A percentile compares a stretch with the other conserved stretches of the same genome.
These are phyloP conservation scores for Metschnikowia orientalis DNA, from an alignment of 805 yeast species.

Conservation along the genomic window DNA sequence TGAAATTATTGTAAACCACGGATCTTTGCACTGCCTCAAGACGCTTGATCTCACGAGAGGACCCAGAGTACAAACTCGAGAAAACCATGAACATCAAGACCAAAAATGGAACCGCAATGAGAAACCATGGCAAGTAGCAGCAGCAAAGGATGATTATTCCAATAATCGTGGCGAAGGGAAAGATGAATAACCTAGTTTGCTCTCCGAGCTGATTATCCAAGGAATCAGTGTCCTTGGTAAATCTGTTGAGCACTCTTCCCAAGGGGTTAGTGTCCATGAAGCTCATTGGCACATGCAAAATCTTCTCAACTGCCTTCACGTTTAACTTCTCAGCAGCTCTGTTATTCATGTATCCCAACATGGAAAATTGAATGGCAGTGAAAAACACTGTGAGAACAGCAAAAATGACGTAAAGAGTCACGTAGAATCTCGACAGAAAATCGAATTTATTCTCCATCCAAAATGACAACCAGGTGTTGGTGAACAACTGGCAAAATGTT, in stretches of 20 bases:
- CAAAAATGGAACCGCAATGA: conserved; percentile 52
- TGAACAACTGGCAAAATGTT: conserved; percentile 39
- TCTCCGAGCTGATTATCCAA: conserved; percentile 44
- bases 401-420: conserved; percentile 33
- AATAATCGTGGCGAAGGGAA: conserved; percentile 35
- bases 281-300: conserved; percentile 41
- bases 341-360: conserved; percentile 42
- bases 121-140: conserved; percentile 51
- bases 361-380: conserved; percentile 36
- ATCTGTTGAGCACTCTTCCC: conserved; percentile 42
- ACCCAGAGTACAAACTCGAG: conserved; percentile 45
- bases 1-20: conserved; percentile 45
- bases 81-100: conserved; percentile 34
- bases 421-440: conserved; percentile 29
- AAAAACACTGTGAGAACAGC: conserved; percentile 36
- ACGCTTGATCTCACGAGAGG: conserved; percentile 46
- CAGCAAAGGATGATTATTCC: conserved; percentile 41
- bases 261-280: conserved; percentile 42
- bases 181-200: conserved; percentile 37
- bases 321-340: conserved; percentile 33
- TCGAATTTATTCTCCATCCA: conserved; percentile 37
- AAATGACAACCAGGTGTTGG: conserved; percentile 43
- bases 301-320: conserved; percentile 33
- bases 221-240: conserved; percentile 44
- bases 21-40: conserved; percentile 47